A percentile compares a stretch with the other conserved stretches of the same genome.
These are phyloP conservation scores for Allantophomopsis lycopodina DNA, from an alignment of 2,329 filamentous ascomycete species.

Conservation along the genomic window DNA sequence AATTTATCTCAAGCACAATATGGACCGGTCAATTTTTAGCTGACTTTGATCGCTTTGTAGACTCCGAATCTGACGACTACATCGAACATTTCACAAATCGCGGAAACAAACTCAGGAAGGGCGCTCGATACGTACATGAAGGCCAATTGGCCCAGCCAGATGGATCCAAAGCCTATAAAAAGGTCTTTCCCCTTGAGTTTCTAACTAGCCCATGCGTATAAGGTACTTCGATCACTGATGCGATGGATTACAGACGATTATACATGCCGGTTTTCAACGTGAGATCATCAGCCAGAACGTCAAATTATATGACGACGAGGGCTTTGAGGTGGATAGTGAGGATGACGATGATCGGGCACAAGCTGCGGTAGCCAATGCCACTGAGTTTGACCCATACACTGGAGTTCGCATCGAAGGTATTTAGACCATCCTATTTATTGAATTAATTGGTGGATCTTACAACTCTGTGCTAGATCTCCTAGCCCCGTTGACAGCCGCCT, in stretches of 20 bases:
- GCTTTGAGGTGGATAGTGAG: constrained; percentile 61
- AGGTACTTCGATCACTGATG: constrained; percentile 11
- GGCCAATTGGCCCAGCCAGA: constrained; percentile 54
- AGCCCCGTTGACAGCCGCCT: constrained; percentile 60
- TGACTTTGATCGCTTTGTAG: constrained; percentile 26
- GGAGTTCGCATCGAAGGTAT: constrained; percentile 58
- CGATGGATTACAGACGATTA: constrained; percentile 38
- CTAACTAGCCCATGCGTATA: constrained; percentile 1
- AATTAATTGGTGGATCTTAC: constrained; percentile 1
- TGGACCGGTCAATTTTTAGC: constrained; percentile 13
- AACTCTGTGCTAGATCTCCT: constrained; percentile 44
- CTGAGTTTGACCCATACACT: constrained; percentile 62
- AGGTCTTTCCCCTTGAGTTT: constrained; percentile 32
- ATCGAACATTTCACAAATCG: constrained; percentile 60
- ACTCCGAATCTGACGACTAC: constrained; percentile 65
- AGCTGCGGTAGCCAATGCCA: constrained; percentile 46
- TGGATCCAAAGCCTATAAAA: constrained; percentile 56
- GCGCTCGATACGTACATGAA: constrained; percentile 55
- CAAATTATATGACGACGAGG: constrained; percentile 61
- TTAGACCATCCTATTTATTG: constrained; percentile 14
- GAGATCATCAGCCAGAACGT: constrained; percentile 65
- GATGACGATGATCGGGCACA: constrained; percentile 52
- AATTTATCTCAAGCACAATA: constrained; percentile 5
- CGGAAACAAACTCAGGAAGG: constrained; percentile 67
- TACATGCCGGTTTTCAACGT: constrained; percentile 60